These are phyloP conservation scores for Dendrothele bispora DNA, from an alignment of 768 basidiomycete species.

Conservation along the genomic window DNA sequence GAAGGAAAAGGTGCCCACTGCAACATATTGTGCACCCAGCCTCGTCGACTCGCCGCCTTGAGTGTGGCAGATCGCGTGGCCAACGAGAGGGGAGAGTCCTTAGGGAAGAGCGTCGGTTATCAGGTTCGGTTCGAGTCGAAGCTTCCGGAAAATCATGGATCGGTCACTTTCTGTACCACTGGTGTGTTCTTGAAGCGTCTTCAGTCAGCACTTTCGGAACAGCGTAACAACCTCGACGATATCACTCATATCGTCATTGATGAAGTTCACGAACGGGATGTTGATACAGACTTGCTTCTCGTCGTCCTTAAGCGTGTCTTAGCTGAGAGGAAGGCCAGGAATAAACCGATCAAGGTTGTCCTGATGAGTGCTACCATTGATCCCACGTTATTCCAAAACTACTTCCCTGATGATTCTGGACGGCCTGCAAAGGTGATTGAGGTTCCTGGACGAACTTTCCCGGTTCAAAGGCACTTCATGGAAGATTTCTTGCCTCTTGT, in stretches of 20 bases:
- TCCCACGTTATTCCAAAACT: conserved; percentile 82
- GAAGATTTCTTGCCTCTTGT: conserved; percentile 71
- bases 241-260: conserved; percentile 92
- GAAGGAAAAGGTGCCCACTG: conserved; percentile 79
- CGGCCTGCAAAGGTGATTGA: conserved; percentile 70
- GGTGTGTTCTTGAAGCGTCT: conserved; percentile 87
- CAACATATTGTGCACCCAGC: conserved; percentile 93
- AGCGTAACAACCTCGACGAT: conserved; percentile 55
- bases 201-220: conserved; percentile 66
- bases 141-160: conserved; percentile 76
- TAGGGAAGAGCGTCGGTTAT: conserved; percentile 82
- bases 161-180: conserved; percentile 90
- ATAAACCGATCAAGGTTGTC: conserved; percentile 78
- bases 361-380: conserved; percentile 98
- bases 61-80: conserved; percentile 90
- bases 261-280: conserved; percentile 94
- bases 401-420: conserved; percentile 70
- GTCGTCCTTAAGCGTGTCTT: conserved; percentile 86
- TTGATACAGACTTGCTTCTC: conserved; percentile 88
- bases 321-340: conserved; percentile 66
- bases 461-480: conserved; percentile 79
- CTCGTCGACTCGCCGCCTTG: conserved; percentile 87
- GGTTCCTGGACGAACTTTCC: conserved; percentile 89
- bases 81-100: conserved; percentile 74
- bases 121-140: conserved; percentile 90